phyloP scores from a whole-genome alignment of 176 grass and related monocot genomes.

The Paspalum notatum region DNA sequence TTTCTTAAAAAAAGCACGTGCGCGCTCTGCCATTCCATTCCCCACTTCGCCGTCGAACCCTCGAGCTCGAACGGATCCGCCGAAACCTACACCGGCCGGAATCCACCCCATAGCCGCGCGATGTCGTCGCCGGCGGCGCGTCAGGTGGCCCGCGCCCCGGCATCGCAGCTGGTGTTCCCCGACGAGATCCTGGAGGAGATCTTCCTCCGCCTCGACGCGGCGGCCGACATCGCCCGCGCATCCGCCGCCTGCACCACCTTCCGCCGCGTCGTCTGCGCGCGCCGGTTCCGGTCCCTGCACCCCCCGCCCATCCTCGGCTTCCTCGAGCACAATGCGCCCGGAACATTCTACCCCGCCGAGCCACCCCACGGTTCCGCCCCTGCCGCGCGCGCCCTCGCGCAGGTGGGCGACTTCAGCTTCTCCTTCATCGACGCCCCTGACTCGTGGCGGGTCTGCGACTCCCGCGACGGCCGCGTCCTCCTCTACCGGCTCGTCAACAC shows the following conservation, averaged over 20 bases:
- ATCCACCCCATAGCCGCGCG: no score
- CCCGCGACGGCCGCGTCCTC: neutral
- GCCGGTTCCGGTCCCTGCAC: neutral
- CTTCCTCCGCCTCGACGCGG: neutral
- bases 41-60: no score
- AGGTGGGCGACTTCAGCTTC: neutral
- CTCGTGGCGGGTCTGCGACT: neutral
- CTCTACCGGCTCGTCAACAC: neutral
- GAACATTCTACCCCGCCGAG: neutral
- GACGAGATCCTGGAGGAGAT: constrained; percentile 4
- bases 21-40: no score
- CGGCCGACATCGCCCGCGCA: neutral
- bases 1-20: no score
- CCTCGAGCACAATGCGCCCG: neutral
- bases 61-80: no score
- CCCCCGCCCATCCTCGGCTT: neutral
- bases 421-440: neutral
- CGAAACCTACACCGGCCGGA: no score
- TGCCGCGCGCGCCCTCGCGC: neutral
- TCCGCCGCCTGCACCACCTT: neutral
- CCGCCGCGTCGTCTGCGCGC: neutral
- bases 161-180: neutral
- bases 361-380: neutral
- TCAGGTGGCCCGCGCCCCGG: no score
- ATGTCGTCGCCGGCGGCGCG: no score